phyloP scores from a whole-genome alignment of 1,139 yeast genomes.

The Geotrichum klebahnii region DNA sequence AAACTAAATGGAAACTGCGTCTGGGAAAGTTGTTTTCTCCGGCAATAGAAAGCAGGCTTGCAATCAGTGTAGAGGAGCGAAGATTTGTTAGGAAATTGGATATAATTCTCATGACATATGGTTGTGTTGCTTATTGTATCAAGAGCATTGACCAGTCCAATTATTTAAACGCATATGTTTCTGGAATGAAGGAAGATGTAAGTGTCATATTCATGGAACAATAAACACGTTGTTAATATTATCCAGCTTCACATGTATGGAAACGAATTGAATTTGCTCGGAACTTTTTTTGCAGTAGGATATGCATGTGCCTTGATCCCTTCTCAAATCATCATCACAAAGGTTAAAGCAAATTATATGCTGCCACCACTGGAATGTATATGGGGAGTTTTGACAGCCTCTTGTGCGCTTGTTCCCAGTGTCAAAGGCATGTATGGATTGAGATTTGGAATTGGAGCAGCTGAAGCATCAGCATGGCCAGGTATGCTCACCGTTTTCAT shows the following conservation, averaged over 20 bases:
- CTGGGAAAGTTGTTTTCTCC: constrained; percentile 8
- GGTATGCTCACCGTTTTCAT: constrained; percentile 54
- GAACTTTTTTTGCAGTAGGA: constrained; percentile 48
- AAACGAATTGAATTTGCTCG: constrained; percentile 53
- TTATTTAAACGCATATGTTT: constrained; percentile 49
- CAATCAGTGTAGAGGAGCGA: background rate
- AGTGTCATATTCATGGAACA: background rate
- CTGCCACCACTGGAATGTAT: constrained; percentile 49
- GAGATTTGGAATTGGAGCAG: constrained; percentile 55
- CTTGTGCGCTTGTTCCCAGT: constrained; percentile 45
- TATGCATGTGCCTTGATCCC: constrained; percentile 55
- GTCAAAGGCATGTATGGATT: constrained; percentile 51
- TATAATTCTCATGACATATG: constrained; percentile 10
- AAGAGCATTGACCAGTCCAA: constrained; percentile 37
- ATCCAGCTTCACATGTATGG: constrained; percentile 43
- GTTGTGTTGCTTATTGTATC: constrained; percentile 11
- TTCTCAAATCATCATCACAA: constrained; percentile 49
- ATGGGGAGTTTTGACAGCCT: constrained; percentile 56
- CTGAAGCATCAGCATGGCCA: constrained; percentile 60
- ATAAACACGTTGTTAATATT: background rate
- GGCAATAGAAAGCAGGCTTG: constrained; percentile 1
- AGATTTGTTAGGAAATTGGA: constrained; percentile 4
- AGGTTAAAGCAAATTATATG: constrained; percentile 48
- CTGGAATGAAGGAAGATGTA: constrained; percentile 55
- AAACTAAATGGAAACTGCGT: background rate